phyloP scores from a whole-genome alignment of 345 rosid genomes.

The Euphorbia peplus region DNA sequence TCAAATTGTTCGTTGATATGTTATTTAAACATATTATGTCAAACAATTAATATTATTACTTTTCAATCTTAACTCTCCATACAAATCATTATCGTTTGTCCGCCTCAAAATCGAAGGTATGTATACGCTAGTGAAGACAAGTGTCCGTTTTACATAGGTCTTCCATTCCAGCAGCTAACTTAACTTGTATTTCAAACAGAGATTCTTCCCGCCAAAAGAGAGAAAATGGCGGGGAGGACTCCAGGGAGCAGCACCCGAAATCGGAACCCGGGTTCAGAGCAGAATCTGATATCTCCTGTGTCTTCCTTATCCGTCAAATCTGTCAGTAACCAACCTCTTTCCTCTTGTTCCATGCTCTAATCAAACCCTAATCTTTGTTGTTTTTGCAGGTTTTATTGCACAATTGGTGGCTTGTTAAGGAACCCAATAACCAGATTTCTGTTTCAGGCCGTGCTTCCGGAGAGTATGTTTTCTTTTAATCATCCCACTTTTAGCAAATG shows the following conservation, averaged over 20 bases:
- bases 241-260: neutral
- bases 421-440: slow-evolving; percentile 26
- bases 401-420: slow-evolving; percentile 41
- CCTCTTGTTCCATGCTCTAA: neutral
- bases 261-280: neutral
- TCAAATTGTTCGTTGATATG: no score
- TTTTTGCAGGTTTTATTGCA: slow-evolving; percentile 30
- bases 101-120: no score
- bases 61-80: no score
- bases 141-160: no score
- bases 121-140: no score
- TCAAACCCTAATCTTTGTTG: neutral
- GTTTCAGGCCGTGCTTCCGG: slow-evolving; percentile 37
- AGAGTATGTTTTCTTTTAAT: slow-evolving; percentile 17
- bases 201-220: neutral
- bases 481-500: neutral
- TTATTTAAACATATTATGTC: no score
- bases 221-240: neutral
- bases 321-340: neutral
- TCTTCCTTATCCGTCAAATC: slow-evolving; percentile 15
- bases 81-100: no score
- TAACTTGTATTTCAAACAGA: no score
- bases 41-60: no score
- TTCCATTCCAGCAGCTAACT: no score
- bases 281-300: neutral